Evolutionary conservation across 257 asterid species (phyloP), one percentile per base, ranked within the genome.

Genomic region (Lycium ferocissimum): DNA sequence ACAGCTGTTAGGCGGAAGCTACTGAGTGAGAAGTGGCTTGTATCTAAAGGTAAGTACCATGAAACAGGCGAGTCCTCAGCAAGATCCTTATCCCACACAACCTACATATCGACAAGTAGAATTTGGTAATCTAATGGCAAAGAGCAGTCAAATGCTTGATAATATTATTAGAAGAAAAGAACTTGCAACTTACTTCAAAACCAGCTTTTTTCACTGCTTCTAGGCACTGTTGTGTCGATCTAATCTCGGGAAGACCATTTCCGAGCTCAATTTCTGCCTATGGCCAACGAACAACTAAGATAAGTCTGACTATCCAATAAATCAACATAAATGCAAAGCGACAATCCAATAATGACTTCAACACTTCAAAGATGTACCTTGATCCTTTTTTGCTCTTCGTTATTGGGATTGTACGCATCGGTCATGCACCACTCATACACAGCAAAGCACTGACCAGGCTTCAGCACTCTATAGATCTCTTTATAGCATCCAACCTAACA

Each of bases 371-470:
- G 66, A 84, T 51, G 4, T 78, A 97, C 99, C 97, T 97, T 97
- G 88, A 97, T 97, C 89, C 87, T 91, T 69, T 91, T 90, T 90
- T 97, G 99, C 83, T 97, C 99, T 85, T 87, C 81, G 63, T 91
- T 94, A 54, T 86, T 92, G 35, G 98, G 98, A 87, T 97, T 93
- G 76, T 79, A 97, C 40, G 93, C 89, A 83, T 91, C 98, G 35
- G 98, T 97, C 99, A 97, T 95, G 91, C 99, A 97, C 99, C 99
- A 97, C 85, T 97, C 99, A 54, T 97, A 97, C 22, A 98, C 99
- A 83, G 99, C 98, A 84, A 97, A 97, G 87, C 94, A 92, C 85
- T 95, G 99, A 58, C 99, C 99, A 15, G 99, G 99, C 89, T 94
- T 97, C 82, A 97, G 92, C 54, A 97, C 98, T 83, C 99, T 91